Percentiles rank a stretch among this genome's conserved stretches.
phyloP scores from a whole-genome alignment of 805 yeast species.

The Henningerozyma blattae region DNA sequence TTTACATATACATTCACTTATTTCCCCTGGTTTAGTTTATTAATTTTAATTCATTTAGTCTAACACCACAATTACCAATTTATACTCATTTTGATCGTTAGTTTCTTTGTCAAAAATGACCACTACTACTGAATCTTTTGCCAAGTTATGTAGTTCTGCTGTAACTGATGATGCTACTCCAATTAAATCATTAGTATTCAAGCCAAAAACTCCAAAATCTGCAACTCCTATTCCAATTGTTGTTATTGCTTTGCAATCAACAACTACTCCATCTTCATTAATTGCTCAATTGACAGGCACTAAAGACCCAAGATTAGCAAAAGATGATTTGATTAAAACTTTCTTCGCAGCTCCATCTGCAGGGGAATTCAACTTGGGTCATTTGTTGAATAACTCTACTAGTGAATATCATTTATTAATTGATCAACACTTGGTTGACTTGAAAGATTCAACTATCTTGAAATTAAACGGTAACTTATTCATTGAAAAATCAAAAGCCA shows the following conservation, averaged over 20 bases:
- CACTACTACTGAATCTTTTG: slow-evolving; percentile 42
- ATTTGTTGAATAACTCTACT: slow-evolving; percentile 27
- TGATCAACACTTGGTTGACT: slow-evolving; percentile 26
- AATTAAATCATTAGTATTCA: slow-evolving; percentile 72
- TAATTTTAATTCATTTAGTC: no score
- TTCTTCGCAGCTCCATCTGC: slow-evolving; percentile 27
- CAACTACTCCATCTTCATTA: slow-evolving; percentile 53
- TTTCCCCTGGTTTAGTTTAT: no score
- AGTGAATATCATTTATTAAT: slow-evolving; percentile 19
- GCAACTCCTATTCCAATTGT: slow-evolving; percentile 70
- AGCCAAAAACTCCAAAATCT: slow-evolving; percentile 81
- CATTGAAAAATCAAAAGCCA: slow-evolving; percentile 18
- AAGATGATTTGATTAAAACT: slow-evolving; percentile 61
- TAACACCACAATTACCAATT: no score
- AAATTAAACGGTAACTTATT: slow-evolving; percentile 18
- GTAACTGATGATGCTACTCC: slow-evolving; percentile 33
- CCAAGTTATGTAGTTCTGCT: slow-evolving; percentile 50
- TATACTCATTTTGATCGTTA: no score
- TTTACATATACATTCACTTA: no score
- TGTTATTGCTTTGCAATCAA: slow-evolving; percentile 60
- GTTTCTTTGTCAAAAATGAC: not conserved
- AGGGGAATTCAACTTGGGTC: slow-evolving; percentile 20
- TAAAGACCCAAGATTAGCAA: slow-evolving; percentile 83
- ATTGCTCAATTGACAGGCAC: slow-evolving; percentile 57
- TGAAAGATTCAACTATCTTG: slow-evolving; percentile 23